Conservation (phyloP, 2,329 filamentous ascomycete species). For the Xylaria sp. region DNA sequence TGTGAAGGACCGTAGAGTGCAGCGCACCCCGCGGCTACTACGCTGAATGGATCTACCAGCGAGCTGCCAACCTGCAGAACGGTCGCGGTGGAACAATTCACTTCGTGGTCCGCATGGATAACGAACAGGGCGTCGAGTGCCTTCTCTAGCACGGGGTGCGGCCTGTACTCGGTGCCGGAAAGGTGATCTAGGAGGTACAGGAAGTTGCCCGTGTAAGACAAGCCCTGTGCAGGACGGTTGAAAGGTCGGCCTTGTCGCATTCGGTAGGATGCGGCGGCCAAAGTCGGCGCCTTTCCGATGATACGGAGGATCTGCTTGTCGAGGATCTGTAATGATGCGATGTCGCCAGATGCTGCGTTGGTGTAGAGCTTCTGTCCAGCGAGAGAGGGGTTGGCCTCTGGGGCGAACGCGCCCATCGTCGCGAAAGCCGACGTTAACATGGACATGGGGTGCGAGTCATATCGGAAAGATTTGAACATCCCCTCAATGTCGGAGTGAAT, state of each 20-base stretch:
- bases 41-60: conserved; percentile 60
- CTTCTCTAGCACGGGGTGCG: conserved; percentile 56
- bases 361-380: conserved; percentile 57
- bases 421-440: conserved; percentile 58
- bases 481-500: conserved; percentile 55
- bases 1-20: conserved; percentile 63
- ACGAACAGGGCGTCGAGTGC: conserved; percentile 61
- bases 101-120: conserved; percentile 64
- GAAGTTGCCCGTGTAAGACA: conserved; percentile 61
- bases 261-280: conserved; percentile 58
- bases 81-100: conserved; percentile 62
- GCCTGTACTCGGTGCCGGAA: conserved; percentile 52
- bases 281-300: conserved; percentile 57
- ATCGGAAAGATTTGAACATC: conserved; percentile 58
- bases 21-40: conserved; percentile 58
- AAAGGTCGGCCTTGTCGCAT: conserved; percentile 59
- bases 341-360: conserved; percentile 49
- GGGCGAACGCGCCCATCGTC: conserved; percentile 55
- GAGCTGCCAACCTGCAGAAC: conserved; percentile 62
- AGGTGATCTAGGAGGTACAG: conserved; percentile 60
- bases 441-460: conserved; percentile 59
- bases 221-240: conserved; percentile 53
- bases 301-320: conserved; percentile 60
- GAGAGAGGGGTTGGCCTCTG: conserved; percentile 57
- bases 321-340: conserved; percentile 49